Evolutionary conservation across 2,329 filamentous ascomycete species (phyloP).

Genomic region (Hymenoscyphus albidus): DNA sequence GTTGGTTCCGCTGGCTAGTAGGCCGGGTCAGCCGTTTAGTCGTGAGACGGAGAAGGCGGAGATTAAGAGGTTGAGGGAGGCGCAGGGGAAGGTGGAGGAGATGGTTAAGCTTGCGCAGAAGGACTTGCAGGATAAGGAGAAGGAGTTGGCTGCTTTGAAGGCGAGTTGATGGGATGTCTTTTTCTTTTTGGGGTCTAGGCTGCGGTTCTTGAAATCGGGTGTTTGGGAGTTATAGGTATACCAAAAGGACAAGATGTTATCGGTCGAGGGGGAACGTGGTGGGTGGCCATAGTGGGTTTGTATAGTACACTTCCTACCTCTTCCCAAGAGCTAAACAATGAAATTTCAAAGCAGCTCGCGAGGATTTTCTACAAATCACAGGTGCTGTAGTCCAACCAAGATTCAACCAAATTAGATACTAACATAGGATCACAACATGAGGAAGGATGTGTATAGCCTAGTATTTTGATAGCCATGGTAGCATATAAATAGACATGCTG

Average conservation of each 20-base stretch:
- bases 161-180: background rate
- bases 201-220: background rate
- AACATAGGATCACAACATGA: no score
- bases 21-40: slow-evolving; percentile 69
- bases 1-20: slow-evolving; percentile 66
- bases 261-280: no score
- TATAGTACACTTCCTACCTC: no score
- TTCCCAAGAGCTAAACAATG: no score
- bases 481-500: no score
- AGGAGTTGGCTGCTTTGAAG: slow-evolving; percentile 23
- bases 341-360: no score
- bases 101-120: slow-evolving; percentile 24
- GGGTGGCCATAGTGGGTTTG: no score
- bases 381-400: no score
- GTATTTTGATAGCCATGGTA: no score
- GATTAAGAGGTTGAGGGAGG: slow-evolving; percentile 58
- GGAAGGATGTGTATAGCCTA: no score
- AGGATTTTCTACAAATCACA: no score
- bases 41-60: slow-evolving; percentile 64
- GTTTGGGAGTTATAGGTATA: background rate
- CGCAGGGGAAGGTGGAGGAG: slow-evolving; percentile 59
- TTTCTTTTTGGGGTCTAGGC: background rate
- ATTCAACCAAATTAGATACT: no score
- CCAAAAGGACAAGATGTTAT: background rate
- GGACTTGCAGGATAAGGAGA: slow-evolving; percentile 29